These are phyloP conservation scores for Saturnispora zaruensis DNA, from an alignment of 805 yeast species.

Conservation along the genomic window DNA sequence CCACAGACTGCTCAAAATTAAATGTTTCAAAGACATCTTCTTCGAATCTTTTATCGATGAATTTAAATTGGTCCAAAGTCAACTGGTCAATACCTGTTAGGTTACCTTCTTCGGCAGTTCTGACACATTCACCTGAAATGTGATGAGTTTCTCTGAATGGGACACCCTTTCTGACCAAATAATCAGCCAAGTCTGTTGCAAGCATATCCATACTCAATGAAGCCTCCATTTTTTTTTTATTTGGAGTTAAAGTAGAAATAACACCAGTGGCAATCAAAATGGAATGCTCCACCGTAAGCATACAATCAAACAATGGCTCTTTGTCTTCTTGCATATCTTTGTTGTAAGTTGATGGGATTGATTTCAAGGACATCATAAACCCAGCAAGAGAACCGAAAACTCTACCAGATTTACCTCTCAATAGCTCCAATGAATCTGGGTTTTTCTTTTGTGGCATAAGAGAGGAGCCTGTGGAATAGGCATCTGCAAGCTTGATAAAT, in stretches of 20 bases:
- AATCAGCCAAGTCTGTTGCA: constrained; percentile 97
- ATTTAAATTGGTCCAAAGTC: constrained; percentile 64
- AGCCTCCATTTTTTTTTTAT: constrained; percentile 67
- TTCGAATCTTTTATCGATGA: constrained; percentile 72
- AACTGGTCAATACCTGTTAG: constrained; percentile 82
- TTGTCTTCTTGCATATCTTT: constrained; percentile 99
- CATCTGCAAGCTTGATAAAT: constrained; percentile 87
- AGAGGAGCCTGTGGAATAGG: constrained; percentile 96
- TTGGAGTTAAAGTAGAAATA: constrained; percentile 71
- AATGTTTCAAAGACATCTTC: constrained; percentile 80
- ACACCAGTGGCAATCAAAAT: constrained; percentile 94
- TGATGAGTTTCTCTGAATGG: constrained; percentile 99
- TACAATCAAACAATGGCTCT: constrained; percentile 92
- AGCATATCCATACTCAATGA: constrained; percentile 98
- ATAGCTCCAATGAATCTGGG: constrained; percentile 90
- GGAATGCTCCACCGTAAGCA: constrained; percentile 89
- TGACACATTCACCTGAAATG: constrained; percentile 95
- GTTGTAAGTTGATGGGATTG: constrained; percentile 96
- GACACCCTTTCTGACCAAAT: constrained; percentile 93
- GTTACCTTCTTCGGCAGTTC: constrained; percentile 71
- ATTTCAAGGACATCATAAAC: constrained; percentile 90
- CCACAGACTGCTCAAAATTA: constrained; percentile 88
- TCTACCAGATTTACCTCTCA: constrained; percentile 96
- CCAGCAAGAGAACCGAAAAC: constrained; percentile 94
- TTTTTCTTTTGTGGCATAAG: constrained; percentile 99